Evolutionary conservation across 1,139 yeast genomes (phyloP), one percentile per base, ranked within the genome.

Genomic region (Petasospora fabianii): DNA sequence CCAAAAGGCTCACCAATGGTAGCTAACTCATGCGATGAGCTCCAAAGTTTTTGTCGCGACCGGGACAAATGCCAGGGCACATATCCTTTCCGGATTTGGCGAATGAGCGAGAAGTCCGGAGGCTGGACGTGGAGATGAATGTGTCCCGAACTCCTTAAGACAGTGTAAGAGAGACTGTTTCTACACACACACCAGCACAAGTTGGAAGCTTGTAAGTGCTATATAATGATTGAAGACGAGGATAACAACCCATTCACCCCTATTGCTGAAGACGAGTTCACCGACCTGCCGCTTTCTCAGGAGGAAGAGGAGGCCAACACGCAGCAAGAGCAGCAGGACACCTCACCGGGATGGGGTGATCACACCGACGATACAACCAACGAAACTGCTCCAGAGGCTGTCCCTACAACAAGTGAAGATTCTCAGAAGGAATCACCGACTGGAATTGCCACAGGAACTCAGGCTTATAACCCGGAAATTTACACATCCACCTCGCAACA

Each of bases 171-270:
- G n/a, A n/a, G n/a, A n/a, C n/a, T n/a, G n/a, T n/a, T n/a, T n/a
- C n/a, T n/a, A n/a, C n/a, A n/a, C n/a, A n/a, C n/a, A n/a, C n/a
- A n/a, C n/a, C n/a, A n/a, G n/a, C n/a, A n/a, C n/a, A n/a, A n/a
- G n/a, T n/a, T n/a, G n/a, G n/a, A n/a, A n/a, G n/a, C n/a, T n/a
- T n/a, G n/a, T n/a, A n/a, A n/a, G n/a, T n/a, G n/a, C n/a, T n/a
- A n/a, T n/a, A 52, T 45, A 49, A 42, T 51, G 3, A 15, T 49
- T 16, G 53, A 46, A 26, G 77, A 72, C 29, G 79, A 74, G 49
- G 77, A 74, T 47, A 74, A 74, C 56, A 73, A 71, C 48, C 80
- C 80, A 4, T 72, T 73, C 42, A 60, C 70, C n/a, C 64, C 62
- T 36, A 58, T 60, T n/a, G 60, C 39, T 3, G 50, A 51, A 24